phyloP scores from a whole-genome alignment of 306 rosid species.

The Rubus parviflorus region DNA sequence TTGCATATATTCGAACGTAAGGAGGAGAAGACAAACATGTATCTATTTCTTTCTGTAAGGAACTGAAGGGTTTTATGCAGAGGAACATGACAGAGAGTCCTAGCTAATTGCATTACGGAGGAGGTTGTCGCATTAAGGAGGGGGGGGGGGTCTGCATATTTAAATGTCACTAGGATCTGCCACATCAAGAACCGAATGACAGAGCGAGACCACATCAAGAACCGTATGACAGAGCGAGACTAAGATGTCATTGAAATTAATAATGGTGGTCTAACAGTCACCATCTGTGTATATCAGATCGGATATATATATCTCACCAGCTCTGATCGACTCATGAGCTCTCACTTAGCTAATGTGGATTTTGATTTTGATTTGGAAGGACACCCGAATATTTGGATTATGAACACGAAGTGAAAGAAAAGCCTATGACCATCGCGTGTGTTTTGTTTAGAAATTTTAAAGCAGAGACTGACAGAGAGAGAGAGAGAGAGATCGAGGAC shows the following conservation, averaged over 20 bases:
- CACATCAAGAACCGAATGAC: slow-evolving; percentile 1
- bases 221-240: slow-evolving; percentile 12
- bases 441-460: not conserved
- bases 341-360: not conserved
- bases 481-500: not conserved
- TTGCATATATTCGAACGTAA: not conserved
- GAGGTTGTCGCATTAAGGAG: not conserved
- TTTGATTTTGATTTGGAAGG: not conserved
- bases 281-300: slow-evolving; percentile 5
- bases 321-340: not conserved
- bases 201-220: not conserved
- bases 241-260: not conserved
- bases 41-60: not conserved
- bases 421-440: not conserved
- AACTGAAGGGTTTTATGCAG: not conserved
- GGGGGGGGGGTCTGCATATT: not conserved
- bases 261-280: not conserved
- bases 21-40: slow-evolving; percentile 5
- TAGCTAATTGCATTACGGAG: not conserved
- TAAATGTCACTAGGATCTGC: not conserved
- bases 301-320: not conserved
- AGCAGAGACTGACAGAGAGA: not conserved
- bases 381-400: not conserved
- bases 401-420: not conserved
- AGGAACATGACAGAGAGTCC: not conserved